Conservation (phyloP, 2,329 filamentous ascomycete species). For the Chrysosphaeria jannelii region DNA sequence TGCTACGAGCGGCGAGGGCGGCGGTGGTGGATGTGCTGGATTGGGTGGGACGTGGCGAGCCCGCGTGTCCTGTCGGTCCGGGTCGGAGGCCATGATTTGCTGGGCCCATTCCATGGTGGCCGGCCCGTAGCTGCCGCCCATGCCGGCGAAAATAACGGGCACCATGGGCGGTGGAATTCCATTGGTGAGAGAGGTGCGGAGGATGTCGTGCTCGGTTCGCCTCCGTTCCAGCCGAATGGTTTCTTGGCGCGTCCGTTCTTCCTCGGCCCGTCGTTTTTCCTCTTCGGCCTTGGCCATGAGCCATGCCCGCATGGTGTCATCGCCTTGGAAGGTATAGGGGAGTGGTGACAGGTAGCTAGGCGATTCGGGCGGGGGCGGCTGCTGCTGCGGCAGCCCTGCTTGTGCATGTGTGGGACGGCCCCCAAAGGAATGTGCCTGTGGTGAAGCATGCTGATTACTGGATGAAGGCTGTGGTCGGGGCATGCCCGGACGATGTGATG, state of each 20-base stretch:
- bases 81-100: conserved; percentile 24
- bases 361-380: too few species aligned
- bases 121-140: conserved; percentile 31
- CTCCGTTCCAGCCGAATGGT: conserved; percentile 38
- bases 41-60: conserved; percentile 6
- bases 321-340: conserved; percentile 15
- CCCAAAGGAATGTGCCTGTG: too few species aligned
- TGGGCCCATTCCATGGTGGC: conserved; percentile 36
- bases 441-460: too few species aligned
- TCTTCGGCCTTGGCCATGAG: conserved; percentile 41
- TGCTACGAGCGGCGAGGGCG: too few species aligned
- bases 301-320: conserved; percentile 45
- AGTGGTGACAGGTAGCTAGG: too few species aligned
- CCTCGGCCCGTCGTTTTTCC: conserved; percentile 41
- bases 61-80: conserved; percentile 10
- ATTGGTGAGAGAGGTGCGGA: conserved; percentile 34
- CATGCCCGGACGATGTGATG: too few species aligned
- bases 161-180: conserved; percentile 48
- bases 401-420: too few species aligned
- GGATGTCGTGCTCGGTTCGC: conserved; percentile 40
- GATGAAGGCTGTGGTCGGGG: too few species aligned
- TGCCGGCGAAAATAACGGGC: conserved; percentile 43
- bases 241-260: conserved; percentile 37
- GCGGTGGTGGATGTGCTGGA: not conserved
- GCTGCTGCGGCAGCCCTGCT: too few species aligned